Percentiles rank a stretch among this genome's conserved stretches.
Evolutionary conservation across 352 stramenopile genomes (phyloP).

Genomic region (Pythium utonaiense): DNA sequence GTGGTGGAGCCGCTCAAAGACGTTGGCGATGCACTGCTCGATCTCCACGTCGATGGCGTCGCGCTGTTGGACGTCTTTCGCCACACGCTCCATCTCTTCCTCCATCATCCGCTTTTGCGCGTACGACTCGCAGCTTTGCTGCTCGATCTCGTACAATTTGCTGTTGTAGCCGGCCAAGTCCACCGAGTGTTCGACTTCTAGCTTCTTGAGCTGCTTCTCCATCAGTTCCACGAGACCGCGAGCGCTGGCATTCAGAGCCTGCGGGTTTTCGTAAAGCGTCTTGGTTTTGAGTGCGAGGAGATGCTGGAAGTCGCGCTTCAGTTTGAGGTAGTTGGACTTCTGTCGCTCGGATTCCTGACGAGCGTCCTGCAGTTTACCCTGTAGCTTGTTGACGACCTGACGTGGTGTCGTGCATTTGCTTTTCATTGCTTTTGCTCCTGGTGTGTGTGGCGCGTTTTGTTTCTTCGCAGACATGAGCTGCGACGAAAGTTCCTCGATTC

Average conservation of each 20-base stretch:
- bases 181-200: slow-evolving; percentile 36
- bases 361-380: slow-evolving; percentile 36
- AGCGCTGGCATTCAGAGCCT: slow-evolving; percentile 31
- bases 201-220: slow-evolving; percentile 36
- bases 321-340: slow-evolving; percentile 35
- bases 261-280: slow-evolving; percentile 31
- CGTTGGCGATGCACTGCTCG: slow-evolving; percentile 49
- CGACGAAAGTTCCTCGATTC: slow-evolving; percentile 37
- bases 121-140: slow-evolving; percentile 52
- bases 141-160: slow-evolving; percentile 49
- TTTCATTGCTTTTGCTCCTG: background rate
- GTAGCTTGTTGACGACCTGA: slow-evolving; percentile 26
- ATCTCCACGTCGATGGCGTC: slow-evolving; percentile 48
- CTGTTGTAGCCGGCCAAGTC: slow-evolving; percentile 41
- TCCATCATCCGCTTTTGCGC: slow-evolving; percentile 44
- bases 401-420: slow-evolving; percentile 17
- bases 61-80: slow-evolving; percentile 37
- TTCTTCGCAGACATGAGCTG: slow-evolving; percentile 17
- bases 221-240: slow-evolving; percentile 37
- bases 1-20: slow-evolving; percentile 52
- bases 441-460: background rate
- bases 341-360: slow-evolving; percentile 44
- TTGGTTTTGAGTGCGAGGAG: slow-evolving; percentile 42
- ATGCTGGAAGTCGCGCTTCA: slow-evolving; percentile 50
- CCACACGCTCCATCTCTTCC: slow-evolving; percentile 39